Evolutionary conservation across 139 green algal species (phyloP).

Genomic region (Yamagishiella unicocca): DNA sequence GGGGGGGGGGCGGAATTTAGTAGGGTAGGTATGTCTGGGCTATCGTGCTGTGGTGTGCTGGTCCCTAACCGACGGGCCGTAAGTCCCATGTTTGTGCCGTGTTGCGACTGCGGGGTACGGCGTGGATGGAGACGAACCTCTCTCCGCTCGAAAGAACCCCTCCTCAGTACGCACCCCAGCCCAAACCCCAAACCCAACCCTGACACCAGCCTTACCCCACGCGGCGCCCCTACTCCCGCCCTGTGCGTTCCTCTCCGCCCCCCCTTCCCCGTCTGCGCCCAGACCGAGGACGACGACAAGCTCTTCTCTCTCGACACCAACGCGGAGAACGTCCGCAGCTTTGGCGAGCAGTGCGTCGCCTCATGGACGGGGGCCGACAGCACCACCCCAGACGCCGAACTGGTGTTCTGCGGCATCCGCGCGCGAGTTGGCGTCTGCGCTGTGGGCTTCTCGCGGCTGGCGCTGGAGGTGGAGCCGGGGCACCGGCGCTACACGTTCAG

Average conservation of each 20-base stretch:
- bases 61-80: no score
- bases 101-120: no score
- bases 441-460: not conserved
- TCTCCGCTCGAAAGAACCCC: no score
- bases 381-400: not conserved
- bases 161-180: no score
- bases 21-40: no score
- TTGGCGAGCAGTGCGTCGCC: constrained; percentile 40
- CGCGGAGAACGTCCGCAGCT: constrained; percentile 22
- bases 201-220: not conserved
- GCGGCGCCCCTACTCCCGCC: not conserved
- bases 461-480: not conserved
- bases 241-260: not conserved
- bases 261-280: not conserved
- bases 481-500: not conserved
- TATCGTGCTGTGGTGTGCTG: no score
- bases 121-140: no score
- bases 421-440: constrained; percentile 38
- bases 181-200: not conserved
- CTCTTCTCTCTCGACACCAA: constrained; percentile 5
- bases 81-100: no score
- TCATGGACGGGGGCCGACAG: constrained; percentile 11
- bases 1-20: no score
- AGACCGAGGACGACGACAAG: constrained; percentile 29
- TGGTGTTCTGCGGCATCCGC: constrained; percentile 38